Evolutionary conservation across 2,329 filamentous ascomycete genomes (phyloP), one percentile per base, ranked within the genome.

Genomic region (Byssothecium circinans): DNA sequence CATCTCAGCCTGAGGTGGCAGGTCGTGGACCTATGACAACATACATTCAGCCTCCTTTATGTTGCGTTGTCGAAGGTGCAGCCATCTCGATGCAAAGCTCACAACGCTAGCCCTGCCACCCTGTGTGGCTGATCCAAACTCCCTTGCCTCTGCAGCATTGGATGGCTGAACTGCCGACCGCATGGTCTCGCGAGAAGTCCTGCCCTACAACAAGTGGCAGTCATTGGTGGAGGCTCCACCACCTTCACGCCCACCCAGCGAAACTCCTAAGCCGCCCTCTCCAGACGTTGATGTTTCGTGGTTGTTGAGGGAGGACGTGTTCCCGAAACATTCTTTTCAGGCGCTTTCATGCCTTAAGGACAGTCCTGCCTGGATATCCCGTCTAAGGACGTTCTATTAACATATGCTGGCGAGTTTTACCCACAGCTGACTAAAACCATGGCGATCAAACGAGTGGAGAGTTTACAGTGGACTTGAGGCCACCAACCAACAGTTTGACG

Each of bases 241-340:
- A 32, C 48, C 39, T 43, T 54, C 49, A 58, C 58, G 58, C 60
- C 60, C 46, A n/a, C 37, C 45, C 37, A 52, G 47, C 47, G 49
- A 18, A 49, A 37, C 41, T 42, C 37, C 30, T 34, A 43, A 45
- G 50, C 23, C 45, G 50, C 19, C 15, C 52, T 55, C 53, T 50
- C 44, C 43, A 60, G 46, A 33, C 50, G 50, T 45, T 6, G 15
- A 47, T 48, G 53, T 60, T 60, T 60, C 51, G 54, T 50, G 47
- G 54, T 52, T 54, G 49, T 47, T 55, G 53, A 55, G 51, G 52
- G 53, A 49, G 44, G 48, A 54, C 50, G 42, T 37, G 36, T 60
- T 53, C 54, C 52, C 50, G 41, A 57, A 54, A 54, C 56, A 51
- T 54, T 45, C 48, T 48, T 51, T 57, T 52, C 50, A 42, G 51